phyloP scores from a whole-genome alignment of 2,329 filamentous ascomycete species.

The Penicillium corylophilum region DNA sequence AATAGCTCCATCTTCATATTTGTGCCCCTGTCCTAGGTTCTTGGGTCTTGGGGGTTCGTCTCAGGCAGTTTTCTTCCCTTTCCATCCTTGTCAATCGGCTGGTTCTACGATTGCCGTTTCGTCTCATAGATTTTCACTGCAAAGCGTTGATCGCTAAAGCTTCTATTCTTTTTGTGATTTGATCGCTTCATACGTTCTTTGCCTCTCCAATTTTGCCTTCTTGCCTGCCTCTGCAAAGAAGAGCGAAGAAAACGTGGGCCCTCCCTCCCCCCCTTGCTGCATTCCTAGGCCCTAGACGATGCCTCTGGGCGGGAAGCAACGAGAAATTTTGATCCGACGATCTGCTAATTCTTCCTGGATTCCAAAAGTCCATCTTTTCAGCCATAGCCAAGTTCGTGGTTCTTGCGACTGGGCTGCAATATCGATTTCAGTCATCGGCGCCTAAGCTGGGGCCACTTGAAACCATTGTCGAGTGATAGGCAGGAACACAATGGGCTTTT shows the following conservation, averaged over 20 bases:
- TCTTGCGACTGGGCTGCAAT: neutral
- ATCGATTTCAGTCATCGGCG: neutral
- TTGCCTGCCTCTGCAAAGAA: neutral
- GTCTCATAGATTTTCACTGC: slow-evolving; percentile 4
- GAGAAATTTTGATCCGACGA: slow-evolving; percentile 3
- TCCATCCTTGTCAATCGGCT: slow-evolving; percentile 5
- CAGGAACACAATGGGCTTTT: slow-evolving; percentile 5
- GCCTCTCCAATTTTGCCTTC: neutral
- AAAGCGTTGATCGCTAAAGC: neutral
- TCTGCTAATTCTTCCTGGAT: slow-evolving; percentile 3
- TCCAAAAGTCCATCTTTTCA: slow-evolving; percentile 5
- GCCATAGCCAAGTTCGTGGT: slow-evolving; percentile 1
- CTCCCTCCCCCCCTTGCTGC: slow-evolving; percentile 15
- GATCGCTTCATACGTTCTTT: neutral
- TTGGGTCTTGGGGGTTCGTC: slow-evolving; percentile 8
- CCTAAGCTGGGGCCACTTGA: neutral
- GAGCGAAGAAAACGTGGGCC: neutral
- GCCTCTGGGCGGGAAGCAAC: slow-evolving; percentile 9
- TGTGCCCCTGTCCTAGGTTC: slow-evolving; percentile 1
- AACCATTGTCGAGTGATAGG: neutral
- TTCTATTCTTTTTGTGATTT: neutral
- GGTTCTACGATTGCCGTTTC: slow-evolving; percentile 8
- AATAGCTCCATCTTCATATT: slow-evolving; percentile 1
- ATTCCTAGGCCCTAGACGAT: slow-evolving; percentile 19
- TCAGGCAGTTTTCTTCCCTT: neutral